Conservation (phyloP, 805 yeast species). For the Pichia membranifaciens region DNA sequence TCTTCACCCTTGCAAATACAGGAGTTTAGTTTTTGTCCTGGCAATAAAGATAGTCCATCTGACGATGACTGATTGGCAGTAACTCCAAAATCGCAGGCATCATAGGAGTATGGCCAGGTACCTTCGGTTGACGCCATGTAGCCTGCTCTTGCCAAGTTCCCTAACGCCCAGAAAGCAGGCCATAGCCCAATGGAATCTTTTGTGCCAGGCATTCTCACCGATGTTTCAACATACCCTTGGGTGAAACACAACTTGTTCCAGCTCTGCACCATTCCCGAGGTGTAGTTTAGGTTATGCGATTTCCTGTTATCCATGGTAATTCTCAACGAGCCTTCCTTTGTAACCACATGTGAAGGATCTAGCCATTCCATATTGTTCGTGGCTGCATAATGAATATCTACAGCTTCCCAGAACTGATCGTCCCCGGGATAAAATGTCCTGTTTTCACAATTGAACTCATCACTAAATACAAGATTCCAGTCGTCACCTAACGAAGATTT, state of each 20-base stretch:
- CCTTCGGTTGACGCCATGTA: slow-evolving; percentile 84
- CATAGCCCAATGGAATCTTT: slow-evolving; percentile 80
- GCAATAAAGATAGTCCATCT: slow-evolving; percentile 81
- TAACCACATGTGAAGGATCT: slow-evolving; percentile 81
- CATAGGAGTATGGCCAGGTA: slow-evolving; percentile 90
- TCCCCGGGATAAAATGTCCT: slow-evolving; percentile 86
- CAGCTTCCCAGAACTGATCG: slow-evolving; percentile 87
- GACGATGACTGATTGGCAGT: slow-evolving; percentile 88
- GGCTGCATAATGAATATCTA: slow-evolving; percentile 77
- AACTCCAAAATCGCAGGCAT: slow-evolving; percentile 86
- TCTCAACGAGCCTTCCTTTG: slow-evolving; percentile 64
- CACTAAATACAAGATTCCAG: slow-evolving; percentile 81
- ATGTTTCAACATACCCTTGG: slow-evolving; percentile 72
- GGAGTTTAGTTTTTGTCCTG: slow-evolving; percentile 71
- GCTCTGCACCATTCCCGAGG: slow-evolving; percentile 87
- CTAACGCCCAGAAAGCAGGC: slow-evolving; percentile 97
- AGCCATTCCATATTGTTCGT: slow-evolving; percentile 93
- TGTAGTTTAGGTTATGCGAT: slow-evolving; percentile 72
- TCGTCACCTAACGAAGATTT: slow-evolving; percentile 51
- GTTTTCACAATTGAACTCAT: slow-evolving; percentile 86
- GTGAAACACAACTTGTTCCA: slow-evolving; percentile 92
- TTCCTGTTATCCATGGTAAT: slow-evolving; percentile 74
- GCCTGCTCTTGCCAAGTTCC: slow-evolving; percentile 90
- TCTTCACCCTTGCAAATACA: slow-evolving; percentile 81
- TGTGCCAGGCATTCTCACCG: slow-evolving; percentile 71